Evolutionary conservation across 2,329 filamentous ascomycete genomes (phyloP), one percentile per base, ranked within the genome.

Genomic region (Penicillium frequentans): DNA sequence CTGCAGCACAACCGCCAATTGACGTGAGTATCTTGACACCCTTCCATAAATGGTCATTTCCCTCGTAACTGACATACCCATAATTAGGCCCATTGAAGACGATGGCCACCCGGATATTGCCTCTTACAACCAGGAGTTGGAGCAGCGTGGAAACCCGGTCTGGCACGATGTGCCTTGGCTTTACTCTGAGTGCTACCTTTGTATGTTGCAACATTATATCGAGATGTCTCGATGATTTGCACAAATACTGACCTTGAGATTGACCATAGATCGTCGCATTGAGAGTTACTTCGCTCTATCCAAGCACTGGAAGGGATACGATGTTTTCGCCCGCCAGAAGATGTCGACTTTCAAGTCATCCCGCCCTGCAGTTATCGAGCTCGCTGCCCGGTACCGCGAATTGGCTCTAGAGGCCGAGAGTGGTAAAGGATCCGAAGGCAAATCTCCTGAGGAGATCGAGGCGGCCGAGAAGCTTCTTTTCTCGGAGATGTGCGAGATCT

Each of bases 401-500:
- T 80, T 97, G 3, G 82, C 91, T 45, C 78, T 81, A 37, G 84
- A 93, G 71, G 79, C 95, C 35, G 81, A 84, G 43, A 82, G 84
- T 64, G 77, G 80, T 49, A 77, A 81, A 43, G 79, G 79, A 3
- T 77, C 51, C 8, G 63, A 65, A 14, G 58, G 66, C 29, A 66
- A 68, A 54, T 67, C 68, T 0, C 43, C 71, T 2, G 73, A 80
- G 53, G 77, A 86, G 63, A 70, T 86, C 49, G 83, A 85, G 29
- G 84, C 88, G 55, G 87, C 90, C 0, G 90, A 96, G 71, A 85
- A 86, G 70, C 76, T 93, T 0, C 79, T 97, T 26, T 98, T 98
- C 77, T 82, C 82, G 24, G 93, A 98, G 72, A 96, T 98, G 89
- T 93, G 89, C 75, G 91, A 97, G 80, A 95, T 97, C 66, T 97